Base-by-base conservation (phyloP, 1,139 yeast genomes). In the Geotrichum fermentans region DNA sequence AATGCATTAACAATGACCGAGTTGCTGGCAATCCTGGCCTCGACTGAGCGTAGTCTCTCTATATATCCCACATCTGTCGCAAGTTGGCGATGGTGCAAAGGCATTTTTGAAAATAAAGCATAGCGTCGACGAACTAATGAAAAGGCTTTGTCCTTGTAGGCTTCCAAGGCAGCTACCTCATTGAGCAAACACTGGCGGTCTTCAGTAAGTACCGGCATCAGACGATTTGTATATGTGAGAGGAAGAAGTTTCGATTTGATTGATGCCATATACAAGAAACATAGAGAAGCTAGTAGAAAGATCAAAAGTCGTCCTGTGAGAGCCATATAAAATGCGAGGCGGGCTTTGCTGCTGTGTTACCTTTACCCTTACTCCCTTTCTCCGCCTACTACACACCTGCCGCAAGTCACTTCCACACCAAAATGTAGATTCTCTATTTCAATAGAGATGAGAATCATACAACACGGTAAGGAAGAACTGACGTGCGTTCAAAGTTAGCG, bases 41-140 rank as follows among this genome's bases (percentile, higher is more conserved):
- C 83, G 2, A 80, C 67, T 16, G 58, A 56, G 17, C 70, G 65
- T 36, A 84, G 62, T 56, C 82, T 81, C 21, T 71, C 67, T 22
- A 73, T 59, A 64, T 84, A 84, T 0, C 83, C 83, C 2, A 74
- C 72, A 17, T 75, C 70, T 21, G 73, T 73, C 38, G 80, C 77
- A 30, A 78, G 58, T 30, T 71, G 68, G 57, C 79, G 83, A 57
- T 80, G 86, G 50, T 77, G 69, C 72, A 77, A 73, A 4, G 76
- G 65, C 76, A 80, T 71, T 58, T 72, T 59, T 49, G 72, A 73
- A 62, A 73, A 77, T 39, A 78, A 55, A 40, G 64, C 65, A 18
- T 75, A 66, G 44, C 78, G 70, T 44, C 77, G 65, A 39, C 74
- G 76, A 48, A 77, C 78, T 67, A 73, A 63, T 11, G 63, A 63